phyloP scores from a whole-genome alignment of 2,329 filamentous ascomycete species.

The Colletotrichum cordylinicola region DNA sequence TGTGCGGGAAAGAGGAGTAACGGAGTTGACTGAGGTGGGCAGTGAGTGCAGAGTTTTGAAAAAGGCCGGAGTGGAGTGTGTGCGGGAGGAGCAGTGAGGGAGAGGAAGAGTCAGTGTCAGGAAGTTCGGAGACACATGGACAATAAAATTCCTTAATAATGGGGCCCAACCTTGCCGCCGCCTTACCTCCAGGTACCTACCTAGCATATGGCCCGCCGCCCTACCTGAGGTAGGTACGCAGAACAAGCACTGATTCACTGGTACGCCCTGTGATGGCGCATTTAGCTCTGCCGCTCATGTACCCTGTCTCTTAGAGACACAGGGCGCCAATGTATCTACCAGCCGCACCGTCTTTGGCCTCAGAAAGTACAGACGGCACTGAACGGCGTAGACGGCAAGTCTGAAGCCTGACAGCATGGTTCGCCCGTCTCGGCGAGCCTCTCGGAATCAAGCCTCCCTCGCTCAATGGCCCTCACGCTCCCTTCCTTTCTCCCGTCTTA shows the following conservation, averaged over 20 bases:
- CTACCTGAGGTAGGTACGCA: background rate
- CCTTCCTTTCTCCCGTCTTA: background rate
- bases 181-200: background rate
- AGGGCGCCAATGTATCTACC: background rate
- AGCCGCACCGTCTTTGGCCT: background rate
- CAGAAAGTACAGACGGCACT: background rate
- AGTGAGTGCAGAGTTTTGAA: conserved; percentile 1
- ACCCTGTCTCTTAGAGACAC: background rate
- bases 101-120: background rate
- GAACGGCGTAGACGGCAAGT: background rate
- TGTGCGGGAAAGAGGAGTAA: background rate
- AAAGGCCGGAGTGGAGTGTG: background rate
- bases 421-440: background rate
- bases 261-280: background rate
- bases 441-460: background rate
- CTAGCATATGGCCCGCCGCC: background rate
- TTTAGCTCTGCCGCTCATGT: background rate
- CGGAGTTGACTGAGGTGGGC: background rate
- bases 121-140: background rate
- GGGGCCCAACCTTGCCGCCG: background rate
- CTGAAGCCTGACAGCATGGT: background rate
- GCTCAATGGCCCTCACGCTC: background rate
- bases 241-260: background rate
- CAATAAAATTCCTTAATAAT: conserved; percentile 11
- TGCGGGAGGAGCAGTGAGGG: background rate